Percentiles rank a stretch among this genome's conserved stretches.
These are phyloP conservation scores for Stephanodiscus triporus DNA, from an alignment of 108 stramenopile species.

Conservation along the genomic window DNA sequence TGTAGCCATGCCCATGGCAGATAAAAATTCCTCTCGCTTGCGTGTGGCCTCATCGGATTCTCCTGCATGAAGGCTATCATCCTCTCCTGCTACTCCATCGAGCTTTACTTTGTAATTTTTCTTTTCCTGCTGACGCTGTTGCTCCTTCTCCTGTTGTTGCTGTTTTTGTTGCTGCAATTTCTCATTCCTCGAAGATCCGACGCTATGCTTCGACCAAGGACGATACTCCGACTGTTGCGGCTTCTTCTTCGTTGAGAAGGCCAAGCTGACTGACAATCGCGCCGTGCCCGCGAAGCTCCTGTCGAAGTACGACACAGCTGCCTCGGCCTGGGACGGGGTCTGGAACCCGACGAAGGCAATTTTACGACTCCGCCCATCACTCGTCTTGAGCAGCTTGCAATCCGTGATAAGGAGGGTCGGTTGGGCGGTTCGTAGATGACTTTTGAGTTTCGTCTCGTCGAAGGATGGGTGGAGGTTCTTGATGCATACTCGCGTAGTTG, in stretches of 20 bases:
- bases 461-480: slow-evolving; percentile 83
- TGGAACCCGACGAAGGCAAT: slow-evolving; percentile 88
- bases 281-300: slow-evolving; percentile 59
- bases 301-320: slow-evolving; percentile 65
- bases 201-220: slow-evolving; percentile 63
- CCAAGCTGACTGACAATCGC: slow-evolving; percentile 70
- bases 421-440: slow-evolving; percentile 46
- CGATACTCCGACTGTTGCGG: slow-evolving; percentile 41
- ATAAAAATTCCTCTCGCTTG: slow-evolving; percentile 51
- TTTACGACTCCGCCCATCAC: slow-evolving; percentile 67
- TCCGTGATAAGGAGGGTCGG: slow-evolving; percentile 60
- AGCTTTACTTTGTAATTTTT: slow-evolving; percentile 7
- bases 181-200: slow-evolving; percentile 46
- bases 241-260: slow-evolving; percentile 59
- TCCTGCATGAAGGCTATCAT: slow-evolving; percentile 12
- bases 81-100: slow-evolving; percentile 1
- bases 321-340: slow-evolving; percentile 51
- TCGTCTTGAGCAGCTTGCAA: slow-evolving; percentile 73
- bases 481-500: slow-evolving; percentile 76
- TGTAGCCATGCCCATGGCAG: slow-evolving; percentile 47
- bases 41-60: slow-evolving; percentile 30
- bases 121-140: neutral
- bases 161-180: slow-evolving; percentile 21
- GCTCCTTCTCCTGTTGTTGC: slow-evolving; percentile 24
- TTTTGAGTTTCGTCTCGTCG: slow-evolving; percentile 61